Conservation (phyloP, 2,329 filamentous ascomycete species). For the Fusarium paranaense region DNA sequence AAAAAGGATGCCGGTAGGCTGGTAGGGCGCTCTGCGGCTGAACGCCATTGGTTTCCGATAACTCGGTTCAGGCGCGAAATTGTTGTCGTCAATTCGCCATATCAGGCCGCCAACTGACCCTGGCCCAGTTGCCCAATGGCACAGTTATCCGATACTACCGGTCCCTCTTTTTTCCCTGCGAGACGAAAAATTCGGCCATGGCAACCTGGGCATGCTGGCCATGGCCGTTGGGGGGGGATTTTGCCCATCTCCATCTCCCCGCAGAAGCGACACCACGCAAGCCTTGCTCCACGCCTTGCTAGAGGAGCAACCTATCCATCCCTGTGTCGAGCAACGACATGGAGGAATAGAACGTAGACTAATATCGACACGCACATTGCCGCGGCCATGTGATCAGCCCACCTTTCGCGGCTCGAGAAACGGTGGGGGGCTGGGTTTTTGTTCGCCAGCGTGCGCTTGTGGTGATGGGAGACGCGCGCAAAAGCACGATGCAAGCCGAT, state of each 20-base stretch:
- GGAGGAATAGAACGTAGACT: neutral
- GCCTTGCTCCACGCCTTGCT: neutral
- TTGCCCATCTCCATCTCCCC: neutral
- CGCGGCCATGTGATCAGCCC: conserved; percentile 6
- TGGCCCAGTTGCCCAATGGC: neutral
- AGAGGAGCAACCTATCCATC: neutral
- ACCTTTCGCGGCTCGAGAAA: neutral
- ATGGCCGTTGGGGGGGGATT: neutral
- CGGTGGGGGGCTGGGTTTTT: neutral
- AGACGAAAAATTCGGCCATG: neutral
- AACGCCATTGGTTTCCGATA: conserved; percentile 8
- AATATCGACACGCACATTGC: conserved; percentile 1
- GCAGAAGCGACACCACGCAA: neutral
- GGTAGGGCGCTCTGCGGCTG: neutral
- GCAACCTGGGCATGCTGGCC: neutral
- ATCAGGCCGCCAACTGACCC: neutral
- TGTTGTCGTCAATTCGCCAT: conserved; percentile 1
- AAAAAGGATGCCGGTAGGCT: neutral
- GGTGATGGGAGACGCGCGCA: neutral
- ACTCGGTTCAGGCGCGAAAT: conserved; percentile 12
- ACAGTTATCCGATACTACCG: neutral
- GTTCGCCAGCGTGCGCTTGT: neutral
- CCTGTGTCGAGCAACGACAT: neutral
- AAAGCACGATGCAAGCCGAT: neutral
- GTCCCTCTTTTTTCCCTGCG: conserved; percentile 1